Base-by-base conservation (phyloP, 495 filamentous ascomycete genomes). In the Aspergillus ostianus region DNA sequence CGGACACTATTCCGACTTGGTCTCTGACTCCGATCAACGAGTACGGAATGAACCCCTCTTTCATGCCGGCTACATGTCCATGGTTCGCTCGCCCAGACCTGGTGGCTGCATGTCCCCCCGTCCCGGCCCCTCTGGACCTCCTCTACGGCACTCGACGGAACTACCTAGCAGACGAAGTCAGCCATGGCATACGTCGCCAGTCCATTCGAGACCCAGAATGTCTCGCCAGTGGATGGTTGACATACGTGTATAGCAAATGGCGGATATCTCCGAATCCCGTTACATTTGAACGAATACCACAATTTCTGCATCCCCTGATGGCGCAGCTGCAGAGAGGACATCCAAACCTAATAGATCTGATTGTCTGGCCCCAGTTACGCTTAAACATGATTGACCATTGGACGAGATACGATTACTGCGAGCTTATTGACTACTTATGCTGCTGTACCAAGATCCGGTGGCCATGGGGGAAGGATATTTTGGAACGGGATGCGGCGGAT, bases 141-240 rank as follows among this genome's bases (percentile, higher is more conserved):
- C 48, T 66, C 0, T 49, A 66, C 41, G 64, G 64, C 7, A 57
- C 64, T 17, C 60, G 60, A 13, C 56, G 64, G 18, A 66, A 66
- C 53, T 66, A 6, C 9, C 56, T 66, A 1, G 64, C 60, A 0
- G 53, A 63, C 44, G 15, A 54, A 8, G 56, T 66, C 45, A 47
- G 63, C 41, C 36, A 51, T 6, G 2, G 20, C 47, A 48, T 66
- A 23, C 64, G 64, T 3, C 23, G 18, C 8, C 57, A 54, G n/a
- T 41, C 41, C 2, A 15, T 59, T 7, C 64, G 60, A 17, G 64
- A 66, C 41, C 53, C 53, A 3, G 64, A 66, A 46, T 36, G 47
- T 27, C 44, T 66, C 6, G 64, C 60, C 6, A 46, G 50, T 2
- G 59, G 64, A 6, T 60, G 53, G 30, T 27, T 66, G 7, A 8